These are phyloP conservation scores for Pholiota conissans DNA, from an alignment of 768 basidiomycete genomes.

Conservation along the genomic window DNA sequence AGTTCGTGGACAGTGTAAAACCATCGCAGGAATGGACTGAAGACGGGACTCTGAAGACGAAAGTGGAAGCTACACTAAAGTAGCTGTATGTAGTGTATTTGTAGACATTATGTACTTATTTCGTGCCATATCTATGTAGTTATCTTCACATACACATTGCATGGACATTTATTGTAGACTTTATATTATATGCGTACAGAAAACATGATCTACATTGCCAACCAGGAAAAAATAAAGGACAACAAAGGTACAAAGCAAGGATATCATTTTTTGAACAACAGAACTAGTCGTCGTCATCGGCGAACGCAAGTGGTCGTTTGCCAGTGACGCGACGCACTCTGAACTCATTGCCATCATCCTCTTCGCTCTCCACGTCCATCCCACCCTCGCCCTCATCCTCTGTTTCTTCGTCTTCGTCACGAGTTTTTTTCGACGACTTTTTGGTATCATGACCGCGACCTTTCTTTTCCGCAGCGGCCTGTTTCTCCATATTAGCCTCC, in stretches of 20 bases:
- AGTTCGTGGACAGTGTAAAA: conserved; percentile 70
- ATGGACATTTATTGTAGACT: no score
- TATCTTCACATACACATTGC: background rate
- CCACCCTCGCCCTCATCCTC: conserved; percentile 39
- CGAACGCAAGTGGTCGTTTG: conserved; percentile 57
- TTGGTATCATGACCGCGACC: conserved; percentile 30
- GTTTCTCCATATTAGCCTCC: conserved; percentile 67
- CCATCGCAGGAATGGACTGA: conserved; percentile 61
- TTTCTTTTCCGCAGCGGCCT: conserved; percentile 46
- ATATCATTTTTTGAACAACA: background rate
- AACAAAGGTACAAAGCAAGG: background rate
- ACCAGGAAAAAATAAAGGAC: background rate
- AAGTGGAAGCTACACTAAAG: conserved; percentile 32
- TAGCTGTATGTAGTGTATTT: conserved; percentile 17
- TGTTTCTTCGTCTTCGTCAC: conserved; percentile 18
- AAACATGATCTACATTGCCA: background rate
- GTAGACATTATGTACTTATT: no score
- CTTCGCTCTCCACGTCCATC: conserved; percentile 79
- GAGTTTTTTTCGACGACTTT: conserved; percentile 26
- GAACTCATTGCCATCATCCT: conserved; percentile 64
- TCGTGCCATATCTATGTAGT: background rate
- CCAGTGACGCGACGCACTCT: conserved; percentile 57
- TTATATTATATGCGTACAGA: conserved; percentile 12
- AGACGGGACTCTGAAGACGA: conserved; percentile 49
- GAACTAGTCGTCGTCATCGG: conserved; percentile 68